These are phyloP conservation scores for Plantago coronopus DNA, from an alignment of 305 asterid species.

Conservation along the genomic window DNA sequence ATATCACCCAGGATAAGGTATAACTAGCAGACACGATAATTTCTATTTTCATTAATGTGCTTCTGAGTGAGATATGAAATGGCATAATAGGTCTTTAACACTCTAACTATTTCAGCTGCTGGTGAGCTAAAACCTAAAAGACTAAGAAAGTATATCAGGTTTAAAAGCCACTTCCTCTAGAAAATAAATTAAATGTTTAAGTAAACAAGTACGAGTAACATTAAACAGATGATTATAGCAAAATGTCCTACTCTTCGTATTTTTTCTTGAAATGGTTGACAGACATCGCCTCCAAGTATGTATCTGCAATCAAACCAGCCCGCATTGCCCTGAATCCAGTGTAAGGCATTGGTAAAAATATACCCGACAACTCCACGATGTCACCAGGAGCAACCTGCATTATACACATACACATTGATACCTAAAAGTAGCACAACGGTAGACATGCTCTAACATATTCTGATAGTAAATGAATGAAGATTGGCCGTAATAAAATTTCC, in stretches of 20 bases:
- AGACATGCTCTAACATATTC: too few species aligned
- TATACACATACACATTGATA: conserved; percentile 11
- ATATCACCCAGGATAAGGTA: too few species aligned
- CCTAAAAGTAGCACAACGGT: neutral
- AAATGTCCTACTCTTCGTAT: conserved; percentile 77
- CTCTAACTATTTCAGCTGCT: neutral
- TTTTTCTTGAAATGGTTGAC: conserved; percentile 83
- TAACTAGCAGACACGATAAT: too few species aligned
- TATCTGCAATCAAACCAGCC: conserved; percentile 95
- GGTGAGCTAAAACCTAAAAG: neutral
- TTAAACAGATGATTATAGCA: neutral
- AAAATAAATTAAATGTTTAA: neutral
- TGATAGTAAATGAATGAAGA: too few species aligned
- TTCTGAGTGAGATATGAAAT: too few species aligned
- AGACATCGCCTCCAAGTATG: conserved; percentile 95
- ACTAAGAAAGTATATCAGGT: neutral
- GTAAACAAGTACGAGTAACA: conserved; percentile 1
- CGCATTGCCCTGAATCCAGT: conserved; percentile 97
- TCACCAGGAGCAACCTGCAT: conserved; percentile 92
- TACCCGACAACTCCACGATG: conserved; percentile 86
- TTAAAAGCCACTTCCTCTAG: too few species aligned
- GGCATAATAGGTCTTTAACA: too few species aligned
- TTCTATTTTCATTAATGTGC: too few species aligned
- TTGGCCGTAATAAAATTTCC: too few species aligned
- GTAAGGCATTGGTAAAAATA: conserved; percentile 92